Conservation (phyloP, 805 yeast species). For the Candida koratica region DNA sequence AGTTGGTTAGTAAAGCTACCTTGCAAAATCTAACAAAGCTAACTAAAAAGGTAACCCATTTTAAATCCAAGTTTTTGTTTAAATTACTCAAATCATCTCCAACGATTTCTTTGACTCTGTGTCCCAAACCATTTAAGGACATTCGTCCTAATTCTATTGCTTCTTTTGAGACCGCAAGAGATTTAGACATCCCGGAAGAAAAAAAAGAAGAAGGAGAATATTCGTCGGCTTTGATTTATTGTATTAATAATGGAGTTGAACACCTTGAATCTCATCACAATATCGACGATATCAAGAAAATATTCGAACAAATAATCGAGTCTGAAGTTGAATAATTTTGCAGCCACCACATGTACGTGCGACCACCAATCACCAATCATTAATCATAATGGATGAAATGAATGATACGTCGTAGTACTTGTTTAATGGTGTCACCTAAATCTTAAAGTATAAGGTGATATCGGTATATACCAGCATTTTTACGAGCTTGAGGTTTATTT, state of each 20-base stretch:
- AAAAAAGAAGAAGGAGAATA: neutral
- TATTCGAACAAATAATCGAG: conserved; percentile 1
- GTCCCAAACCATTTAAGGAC: neutral
- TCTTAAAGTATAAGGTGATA: no score
- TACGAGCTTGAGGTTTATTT: no score
- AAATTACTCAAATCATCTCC: conserved; percentile 2
- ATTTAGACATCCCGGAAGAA: neutral
- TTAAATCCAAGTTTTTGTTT: neutral
- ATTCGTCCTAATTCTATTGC: neutral
- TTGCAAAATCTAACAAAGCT: neutral
- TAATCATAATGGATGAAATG: no score
- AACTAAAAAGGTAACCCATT: neutral
- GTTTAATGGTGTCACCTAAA: no score
- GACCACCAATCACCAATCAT: no score
- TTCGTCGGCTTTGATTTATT: conserved; percentile 4
- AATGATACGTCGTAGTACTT: no score
- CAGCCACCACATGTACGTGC: no score
- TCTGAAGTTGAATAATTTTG: conserved; percentile 3
- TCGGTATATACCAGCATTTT: no score
- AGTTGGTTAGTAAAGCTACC: neutral
- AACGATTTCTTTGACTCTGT: neutral
- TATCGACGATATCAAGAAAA: conserved; percentile 1
- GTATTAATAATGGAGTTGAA: neutral
- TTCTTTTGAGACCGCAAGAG: neutral
- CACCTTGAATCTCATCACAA: neutral